Evolutionary conservation across 371 early-diverging fungal genomes (phyloP).

Genomic region (Actinomortierella wolfii): DNA sequence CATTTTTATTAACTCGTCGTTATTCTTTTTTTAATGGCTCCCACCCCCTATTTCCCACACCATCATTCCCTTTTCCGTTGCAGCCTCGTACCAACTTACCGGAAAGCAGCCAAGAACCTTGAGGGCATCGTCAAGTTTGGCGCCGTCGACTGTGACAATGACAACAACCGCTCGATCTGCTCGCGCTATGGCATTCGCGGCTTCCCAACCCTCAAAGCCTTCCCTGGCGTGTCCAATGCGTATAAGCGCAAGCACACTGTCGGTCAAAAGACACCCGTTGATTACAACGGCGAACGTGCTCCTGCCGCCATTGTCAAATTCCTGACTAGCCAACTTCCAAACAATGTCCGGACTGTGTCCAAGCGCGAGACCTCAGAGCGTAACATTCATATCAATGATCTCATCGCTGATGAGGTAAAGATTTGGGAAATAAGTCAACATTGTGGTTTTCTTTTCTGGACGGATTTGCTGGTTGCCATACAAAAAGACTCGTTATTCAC

Average conservation of each 20-base stretch:
- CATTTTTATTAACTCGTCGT: background rate
- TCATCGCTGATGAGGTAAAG: conserved; percentile 55
- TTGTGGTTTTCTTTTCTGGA: background rate
- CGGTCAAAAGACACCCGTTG: conserved; percentile 60
- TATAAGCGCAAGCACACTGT: conserved; percentile 58
- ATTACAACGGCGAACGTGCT: conserved; percentile 85
- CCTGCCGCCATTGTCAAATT: conserved; percentile 77
- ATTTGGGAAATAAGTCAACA: conserved; percentile 2
- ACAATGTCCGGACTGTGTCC: conserved; percentile 57
- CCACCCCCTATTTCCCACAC: too few relatives aligned
- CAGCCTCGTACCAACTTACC: conserved; percentile 83
- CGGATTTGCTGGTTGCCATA: conserved; percentile 13
- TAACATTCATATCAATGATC: conserved; percentile 58
- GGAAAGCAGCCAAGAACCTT: conserved; percentile 82
- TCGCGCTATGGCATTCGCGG: conserved; percentile 81
- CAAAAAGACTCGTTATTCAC: background rate
- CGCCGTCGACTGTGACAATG: conserved; percentile 91
- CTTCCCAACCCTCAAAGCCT: conserved; percentile 94
- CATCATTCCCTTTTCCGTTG: background rate
- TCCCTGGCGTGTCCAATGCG: conserved; percentile 54
- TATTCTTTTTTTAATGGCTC: background rate
- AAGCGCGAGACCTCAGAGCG: conserved; percentile 58
- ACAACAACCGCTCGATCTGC: conserved; percentile 75
- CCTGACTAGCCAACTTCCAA: conserved; percentile 65
- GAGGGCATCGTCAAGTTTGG: conserved; percentile 82